These are phyloP conservation scores for Penicillium alfredii DNA, from an alignment of 495 filamentous ascomycete genomes.

Conservation along the genomic window DNA sequence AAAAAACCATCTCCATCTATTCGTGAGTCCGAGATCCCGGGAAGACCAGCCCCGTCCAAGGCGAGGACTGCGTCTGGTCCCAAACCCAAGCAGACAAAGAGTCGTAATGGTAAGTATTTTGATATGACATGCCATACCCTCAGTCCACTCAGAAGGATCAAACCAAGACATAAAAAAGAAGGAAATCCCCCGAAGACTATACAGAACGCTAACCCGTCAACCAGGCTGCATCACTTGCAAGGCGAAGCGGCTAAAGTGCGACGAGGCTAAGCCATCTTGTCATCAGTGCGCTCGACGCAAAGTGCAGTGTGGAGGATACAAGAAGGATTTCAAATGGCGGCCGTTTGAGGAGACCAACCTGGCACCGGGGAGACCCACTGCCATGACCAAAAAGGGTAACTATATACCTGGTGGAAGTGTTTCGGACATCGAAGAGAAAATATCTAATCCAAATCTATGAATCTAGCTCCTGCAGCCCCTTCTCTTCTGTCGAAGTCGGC, in stretches of 20 bases:
- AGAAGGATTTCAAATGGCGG: slow-evolving; percentile 81
- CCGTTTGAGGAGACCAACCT: slow-evolving; percentile 66
- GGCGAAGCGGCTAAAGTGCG: slow-evolving; percentile 74
- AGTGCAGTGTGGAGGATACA: slow-evolving; percentile 71
- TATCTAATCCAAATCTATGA: too few relatives aligned
- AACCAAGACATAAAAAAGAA: slow-evolving; percentile 1
- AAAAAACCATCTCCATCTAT: slow-evolving; percentile 59
- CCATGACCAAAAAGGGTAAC: slow-evolving; percentile 49
- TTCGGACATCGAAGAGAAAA: too few relatives aligned
- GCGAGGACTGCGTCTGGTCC: too few relatives aligned
- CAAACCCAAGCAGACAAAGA: slow-evolving; percentile 78
- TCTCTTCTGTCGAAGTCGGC: neutral
- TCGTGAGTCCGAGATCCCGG: slow-evolving; percentile 49
- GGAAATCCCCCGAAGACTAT: slow-evolving; percentile 5
- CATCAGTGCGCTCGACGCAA: slow-evolving; percentile 66
- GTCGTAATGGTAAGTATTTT: slow-evolving; percentile 64
- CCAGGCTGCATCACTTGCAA: slow-evolving; percentile 79
- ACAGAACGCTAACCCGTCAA: slow-evolving; percentile 32
- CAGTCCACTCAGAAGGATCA: too few relatives aligned
- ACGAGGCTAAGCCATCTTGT: slow-evolving; percentile 71
- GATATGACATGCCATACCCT: slow-evolving; percentile 13
- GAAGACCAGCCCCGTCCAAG: too few relatives aligned
- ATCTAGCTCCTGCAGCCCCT: neutral
- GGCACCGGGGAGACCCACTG: slow-evolving; percentile 37
- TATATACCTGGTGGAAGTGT: too few relatives aligned